These are phyloP conservation scores for barrel medic (Medicago truncatula) DNA, from an alignment of 306 rosid species.

Conservation along the genomic window MtrunA17r5.0-ANR NC_053043.1:45503501-45504000, in stretches of 20 bases:
- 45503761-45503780: conserved; percentile 28
- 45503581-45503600: neutral
- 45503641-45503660: conserved; percentile 22
- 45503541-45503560: conserved; percentile 34
- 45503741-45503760: conserved; percentile 37
- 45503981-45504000: neutral
- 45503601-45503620: conserved; percentile 17
- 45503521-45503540: conserved; percentile 5
- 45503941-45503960: conserved; percentile 20
- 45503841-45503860: conserved; percentile 41
- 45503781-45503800: neutral
- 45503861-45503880: conserved; percentile 39
- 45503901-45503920: conserved; percentile 8
- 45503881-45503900: conserved; percentile 24
- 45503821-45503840: conserved; percentile 48
- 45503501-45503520: neutral
- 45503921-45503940: conserved; percentile 30
- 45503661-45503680: conserved; percentile 19
- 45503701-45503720: conserved; percentile 36
- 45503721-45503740: conserved; percentile 20
- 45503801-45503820: conserved; percentile 38
- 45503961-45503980: neutral
- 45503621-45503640: conserved; percentile 35
- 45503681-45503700: conserved; percentile 39
- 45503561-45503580: conserved; percentile 35